These are phyloP conservation scores for Trametes villosa DNA, from an alignment of 768 basidiomycete species.

Conservation along the genomic window DNA sequence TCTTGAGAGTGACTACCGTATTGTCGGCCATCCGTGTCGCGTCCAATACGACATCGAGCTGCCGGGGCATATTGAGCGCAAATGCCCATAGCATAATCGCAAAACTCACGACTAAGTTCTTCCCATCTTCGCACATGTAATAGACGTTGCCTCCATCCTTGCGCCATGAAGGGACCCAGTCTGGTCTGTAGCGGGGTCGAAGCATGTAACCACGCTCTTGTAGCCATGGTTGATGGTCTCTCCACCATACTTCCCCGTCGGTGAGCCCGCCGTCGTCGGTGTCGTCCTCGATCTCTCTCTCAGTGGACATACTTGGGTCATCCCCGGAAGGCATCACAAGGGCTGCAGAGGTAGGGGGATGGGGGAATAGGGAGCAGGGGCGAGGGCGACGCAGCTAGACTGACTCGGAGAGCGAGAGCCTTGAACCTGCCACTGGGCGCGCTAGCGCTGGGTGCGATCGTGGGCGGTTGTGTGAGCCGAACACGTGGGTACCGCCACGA, in stretches of 20 bases:
- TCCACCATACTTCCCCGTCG: slow-evolving; percentile 4
- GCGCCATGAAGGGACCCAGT: slow-evolving; percentile 7
- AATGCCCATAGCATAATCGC: slow-evolving; percentile 26
- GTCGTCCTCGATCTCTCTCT: too few relatives aligned
- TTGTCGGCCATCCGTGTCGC: slow-evolving; percentile 9
- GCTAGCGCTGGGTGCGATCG: too few relatives aligned
- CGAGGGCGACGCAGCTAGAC: too few relatives aligned
- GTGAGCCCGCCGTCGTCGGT: neutral
- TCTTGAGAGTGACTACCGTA: slow-evolving; percentile 13
- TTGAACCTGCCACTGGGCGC: too few relatives aligned
- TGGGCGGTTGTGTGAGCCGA: too few relatives aligned
- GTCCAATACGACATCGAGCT: slow-evolving; percentile 6
- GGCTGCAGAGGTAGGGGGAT: neutral
- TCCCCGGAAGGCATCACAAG: neutral
- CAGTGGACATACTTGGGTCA: too few relatives aligned
- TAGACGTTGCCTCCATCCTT: slow-evolving; percentile 31
- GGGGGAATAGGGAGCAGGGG: too few relatives aligned
- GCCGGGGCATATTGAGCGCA: neutral
- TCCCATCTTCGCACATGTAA: slow-evolving; percentile 25
- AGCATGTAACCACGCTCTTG: slow-evolving; percentile 22
- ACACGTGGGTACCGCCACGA: too few relatives aligned
- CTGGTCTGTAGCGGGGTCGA: slow-evolving; percentile 22
- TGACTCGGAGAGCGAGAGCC: too few relatives aligned
- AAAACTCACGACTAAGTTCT: neutral
- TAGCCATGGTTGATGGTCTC: slow-evolving; percentile 18